Evolutionary conservation across 2,329 filamentous ascomycete species (phyloP).

Genomic region (Exophiala aquamarina): DNA sequence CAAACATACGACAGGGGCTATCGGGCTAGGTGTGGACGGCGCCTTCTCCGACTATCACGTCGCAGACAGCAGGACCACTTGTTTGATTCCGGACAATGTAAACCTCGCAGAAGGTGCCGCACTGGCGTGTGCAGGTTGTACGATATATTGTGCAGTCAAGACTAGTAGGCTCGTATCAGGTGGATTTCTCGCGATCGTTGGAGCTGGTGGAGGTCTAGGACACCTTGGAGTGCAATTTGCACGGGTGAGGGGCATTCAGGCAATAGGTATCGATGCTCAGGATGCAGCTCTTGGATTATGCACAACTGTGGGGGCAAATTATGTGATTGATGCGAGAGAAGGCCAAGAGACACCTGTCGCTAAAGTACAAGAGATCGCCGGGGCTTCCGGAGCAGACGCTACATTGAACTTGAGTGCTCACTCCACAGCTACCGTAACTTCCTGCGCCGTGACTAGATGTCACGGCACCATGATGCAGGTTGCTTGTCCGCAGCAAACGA

Average conservation of each 20-base stretch:
- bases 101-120: conserved; percentile 54
- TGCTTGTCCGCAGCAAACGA: conserved; percentile 46
- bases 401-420: conserved; percentile 56
- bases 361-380: conserved; percentile 49
- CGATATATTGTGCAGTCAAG: conserved; percentile 49
- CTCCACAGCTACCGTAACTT: conserved; percentile 49
- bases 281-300: conserved; percentile 53
- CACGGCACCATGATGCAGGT: conserved; percentile 61
- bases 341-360: conserved; percentile 49
- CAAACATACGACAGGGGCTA: conserved; percentile 41
- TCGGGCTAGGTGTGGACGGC: conserved; percentile 53
- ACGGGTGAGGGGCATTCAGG: conserved; percentile 49
- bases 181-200: conserved; percentile 46
- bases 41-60: conserved; percentile 58
- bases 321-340: conserved; percentile 50
- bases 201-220: conserved; percentile 53
- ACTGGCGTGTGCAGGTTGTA: conserved; percentile 56
- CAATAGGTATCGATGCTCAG: conserved; percentile 57
- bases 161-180: conserved; percentile 38
- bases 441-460: conserved; percentile 58
- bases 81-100: conserved; percentile 49
- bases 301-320: conserved; percentile 49
- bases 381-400: conserved; percentile 50
- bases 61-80: conserved; percentile 49
- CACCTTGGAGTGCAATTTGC: conserved; percentile 56